These are phyloP conservation scores for Neopestalotiopsis sp. DNA, from an alignment of 2,329 filamentous ascomycete species.

Conservation along the genomic window DNA sequence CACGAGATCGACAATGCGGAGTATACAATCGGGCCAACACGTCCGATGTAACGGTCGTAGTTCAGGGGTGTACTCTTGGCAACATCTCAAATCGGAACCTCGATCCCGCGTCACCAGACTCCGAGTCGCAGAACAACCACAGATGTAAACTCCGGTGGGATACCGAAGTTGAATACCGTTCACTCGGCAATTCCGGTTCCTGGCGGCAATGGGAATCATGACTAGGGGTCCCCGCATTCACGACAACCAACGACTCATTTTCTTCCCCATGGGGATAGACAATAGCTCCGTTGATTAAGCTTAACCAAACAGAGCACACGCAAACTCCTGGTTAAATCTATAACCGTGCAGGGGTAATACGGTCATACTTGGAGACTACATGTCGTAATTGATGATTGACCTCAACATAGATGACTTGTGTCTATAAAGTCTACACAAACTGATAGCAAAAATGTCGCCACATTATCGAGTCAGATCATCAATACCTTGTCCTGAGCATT, in stretches of 20 bases:
- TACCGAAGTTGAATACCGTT: background rate
- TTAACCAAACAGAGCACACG: background rate
- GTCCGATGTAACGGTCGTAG: background rate
- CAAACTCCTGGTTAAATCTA: background rate
- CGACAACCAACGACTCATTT: background rate
- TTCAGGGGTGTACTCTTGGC: background rate
- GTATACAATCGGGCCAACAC: background rate
- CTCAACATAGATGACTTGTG: too few relatives aligned
- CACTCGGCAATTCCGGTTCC: conserved; percentile 1
- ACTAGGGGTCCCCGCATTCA: background rate
- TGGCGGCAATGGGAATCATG: background rate
- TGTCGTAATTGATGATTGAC: background rate
- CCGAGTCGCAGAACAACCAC: background rate
- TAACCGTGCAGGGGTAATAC: background rate
- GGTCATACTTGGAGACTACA: background rate
- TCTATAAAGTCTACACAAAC: background rate
- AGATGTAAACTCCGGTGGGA: background rate
- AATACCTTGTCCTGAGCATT: background rate
- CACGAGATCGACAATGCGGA: background rate
- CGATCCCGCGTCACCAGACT: background rate
- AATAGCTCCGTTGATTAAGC: background rate
- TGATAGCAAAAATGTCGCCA: background rate
- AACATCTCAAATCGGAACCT: background rate
- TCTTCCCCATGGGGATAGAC: background rate
- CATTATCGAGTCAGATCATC: background rate